These are phyloP conservation scores for Conticribra weissflogii DNA, from an alignment of 108 stramenopile species.

Conservation along the genomic window DNA sequence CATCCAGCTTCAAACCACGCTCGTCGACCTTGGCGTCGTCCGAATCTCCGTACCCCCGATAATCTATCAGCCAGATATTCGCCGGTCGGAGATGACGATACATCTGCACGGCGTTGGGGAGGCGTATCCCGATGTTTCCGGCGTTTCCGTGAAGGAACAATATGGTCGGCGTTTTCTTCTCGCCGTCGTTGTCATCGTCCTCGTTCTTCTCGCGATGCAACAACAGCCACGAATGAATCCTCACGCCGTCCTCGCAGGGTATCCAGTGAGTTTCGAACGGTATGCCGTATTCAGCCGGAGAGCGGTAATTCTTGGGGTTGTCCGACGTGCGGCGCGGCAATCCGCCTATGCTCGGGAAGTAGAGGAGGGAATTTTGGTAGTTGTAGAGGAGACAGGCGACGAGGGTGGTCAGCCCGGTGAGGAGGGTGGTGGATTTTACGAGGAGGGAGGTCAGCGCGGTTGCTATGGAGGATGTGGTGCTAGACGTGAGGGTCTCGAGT, in stretches of 20 bases:
- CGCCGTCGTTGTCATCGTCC: conserved; percentile 18
- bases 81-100: conserved; percentile 58
- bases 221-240: conserved; percentile 87
- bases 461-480: not conserved
- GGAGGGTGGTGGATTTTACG: conserved; percentile 2
- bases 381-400: conserved; percentile 54
- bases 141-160: conserved; percentile 99
- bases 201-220: conserved; percentile 53
- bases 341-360: conserved; percentile 78
- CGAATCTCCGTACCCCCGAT: conserved; percentile 91
- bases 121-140: conserved; percentile 94
- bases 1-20: conserved; percentile 85
- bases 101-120: conserved; percentile 89
- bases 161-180: conserved; percentile 69
- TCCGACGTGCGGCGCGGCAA: conserved; percentile 61
- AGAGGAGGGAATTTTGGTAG: conserved; percentile 82
- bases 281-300: conserved; percentile 65
- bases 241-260: conserved; percentile 62
- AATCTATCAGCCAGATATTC: conserved; percentile 92
- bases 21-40: conserved; percentile 70
- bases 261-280: conserved; percentile 73
- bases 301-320: conserved; percentile 76
- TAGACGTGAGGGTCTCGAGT: not conserved
- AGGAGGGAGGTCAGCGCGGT: conserved; percentile 6
- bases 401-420: conserved; percentile 28